phyloP scores from a whole-genome alignment of 2,329 filamentous ascomycete genomes.

The Phaeoacremonium minimum region DNA sequence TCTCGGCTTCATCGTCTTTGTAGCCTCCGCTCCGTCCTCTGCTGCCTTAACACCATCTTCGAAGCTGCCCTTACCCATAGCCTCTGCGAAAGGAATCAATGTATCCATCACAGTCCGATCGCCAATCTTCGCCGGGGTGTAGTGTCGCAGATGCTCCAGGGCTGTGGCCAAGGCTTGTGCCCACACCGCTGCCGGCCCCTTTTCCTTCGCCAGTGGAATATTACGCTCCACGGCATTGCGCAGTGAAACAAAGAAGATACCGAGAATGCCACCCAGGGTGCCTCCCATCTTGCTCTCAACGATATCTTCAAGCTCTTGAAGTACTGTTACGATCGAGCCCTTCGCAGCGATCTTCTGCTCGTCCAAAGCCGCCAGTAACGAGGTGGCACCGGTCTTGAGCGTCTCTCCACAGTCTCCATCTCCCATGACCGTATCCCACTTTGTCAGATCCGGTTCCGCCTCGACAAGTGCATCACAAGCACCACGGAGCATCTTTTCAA shows the following conservation, averaged over 20 bases:
- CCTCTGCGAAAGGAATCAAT: slow-evolving; percentile 47
- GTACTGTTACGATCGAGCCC: slow-evolving; percentile 42
- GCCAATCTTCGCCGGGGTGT: slow-evolving; percentile 51
- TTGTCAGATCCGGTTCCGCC: slow-evolving; percentile 59
- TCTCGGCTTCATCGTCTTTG: slow-evolving; percentile 60
- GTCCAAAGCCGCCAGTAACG: slow-evolving; percentile 42
- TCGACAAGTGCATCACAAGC: slow-evolving; percentile 48
- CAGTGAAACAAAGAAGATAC: slow-evolving; percentile 49
- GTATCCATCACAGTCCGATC: slow-evolving; percentile 56
- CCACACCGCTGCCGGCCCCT: slow-evolving; percentile 34
- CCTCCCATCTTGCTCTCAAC: slow-evolving; percentile 53
- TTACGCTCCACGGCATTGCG: slow-evolving; percentile 29
- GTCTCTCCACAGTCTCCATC: slow-evolving; percentile 65
- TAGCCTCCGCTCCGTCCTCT: slow-evolving; percentile 55
- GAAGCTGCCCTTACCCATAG: slow-evolving; percentile 40
- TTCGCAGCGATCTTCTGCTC: slow-evolving; percentile 24
- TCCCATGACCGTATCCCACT: slow-evolving; percentile 30
- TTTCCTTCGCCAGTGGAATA: slow-evolving; percentile 12
- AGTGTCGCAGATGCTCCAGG: slow-evolving; percentile 40
- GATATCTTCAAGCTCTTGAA: slow-evolving; percentile 47
- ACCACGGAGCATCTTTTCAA: slow-evolving; percentile 51
- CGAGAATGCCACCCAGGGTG: slow-evolving; percentile 46
- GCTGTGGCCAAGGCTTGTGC: slow-evolving; percentile 34
- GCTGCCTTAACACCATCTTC: slow-evolving; percentile 55
- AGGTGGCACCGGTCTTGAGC: slow-evolving; percentile 46